Base-by-base conservation (phyloP, 345 rosid genomes). In the Citrus hindsii region DNA sequence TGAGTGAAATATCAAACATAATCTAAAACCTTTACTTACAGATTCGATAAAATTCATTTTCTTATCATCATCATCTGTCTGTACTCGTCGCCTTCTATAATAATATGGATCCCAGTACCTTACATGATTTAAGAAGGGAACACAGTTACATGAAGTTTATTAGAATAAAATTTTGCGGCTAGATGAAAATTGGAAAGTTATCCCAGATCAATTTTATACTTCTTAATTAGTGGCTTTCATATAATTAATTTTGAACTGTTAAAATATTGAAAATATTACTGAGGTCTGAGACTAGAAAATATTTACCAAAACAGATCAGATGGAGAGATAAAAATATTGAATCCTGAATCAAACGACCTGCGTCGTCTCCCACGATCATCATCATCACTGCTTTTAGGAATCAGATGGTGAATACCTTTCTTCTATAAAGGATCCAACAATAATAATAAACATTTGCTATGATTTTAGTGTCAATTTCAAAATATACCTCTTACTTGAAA, bases 61-160 rank as follows among this genome's bases (percentile, higher is more conserved):
- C 65, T 82, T 91, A 69, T 77, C 84, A 75, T 71, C 88, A 24
- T 76, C 89, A 24, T 90, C 86, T 53, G 81, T 83, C 30, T 80
- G 83, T 58, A 84, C 78, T 76, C 82, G 88, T 40, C 90, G 83
- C 81, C 93, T 92, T 80, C 85, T 89, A 87, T 91, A 91, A 84
- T 92, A 90, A 84, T 90, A 83, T 64, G 97, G 97, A 85, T 96
- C 98, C 98, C 99, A 94, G 79, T 89, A 91, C 99, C 98, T 96
- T 83, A 38, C 63, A 86, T 67, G 69, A 79, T 55, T 73, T 24
- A 73, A 82, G 70, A 30, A 78, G 56, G 69, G 28, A n/a, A n/a
- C 40, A 55, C 22, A 76, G 53, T 73, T 60, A 51, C 18, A 46
- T 14, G 77, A 75, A 21, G 32, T 80, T 76, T 32, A 0, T 27